A percentile compares a stretch with the other conserved stretches of the same genome.
These are phyloP conservation scores for Psilocybe cyanescens DNA, from an alignment of 768 basidiomycete species.

Conservation along the genomic window DNA sequence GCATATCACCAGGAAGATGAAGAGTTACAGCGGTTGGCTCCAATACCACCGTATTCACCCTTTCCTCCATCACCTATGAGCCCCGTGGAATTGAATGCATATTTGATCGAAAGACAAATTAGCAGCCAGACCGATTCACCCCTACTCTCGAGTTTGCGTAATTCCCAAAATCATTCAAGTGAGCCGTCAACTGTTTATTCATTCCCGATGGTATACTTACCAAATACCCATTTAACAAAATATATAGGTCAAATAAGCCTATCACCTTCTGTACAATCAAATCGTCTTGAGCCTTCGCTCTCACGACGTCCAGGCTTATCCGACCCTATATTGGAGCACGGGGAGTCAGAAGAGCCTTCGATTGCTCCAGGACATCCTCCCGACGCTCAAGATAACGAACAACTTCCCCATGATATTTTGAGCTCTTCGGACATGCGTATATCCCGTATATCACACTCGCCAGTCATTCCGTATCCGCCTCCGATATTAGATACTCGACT, in stretches of 20 bases:
- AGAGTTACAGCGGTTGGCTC: conserved; percentile 16
- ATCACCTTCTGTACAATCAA: conserved; percentile 5
- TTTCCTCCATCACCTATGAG: conserved; percentile 19
- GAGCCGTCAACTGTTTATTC: conserved; percentile 1
- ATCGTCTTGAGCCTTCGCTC: conserved; percentile 29
- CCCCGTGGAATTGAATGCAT: neutral
- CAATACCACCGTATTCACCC: conserved; percentile 43
- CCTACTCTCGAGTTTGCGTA: conserved; percentile 24
- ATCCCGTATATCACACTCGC: neutral
- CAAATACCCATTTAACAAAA: neutral
- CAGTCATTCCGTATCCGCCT: neutral
- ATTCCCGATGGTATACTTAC: conserved; percentile 22
- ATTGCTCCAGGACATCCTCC: conserved; percentile 13
- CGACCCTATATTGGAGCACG: conserved; percentile 30
- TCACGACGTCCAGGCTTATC: conserved; percentile 46
- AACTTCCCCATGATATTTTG: neutral
- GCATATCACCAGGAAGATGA: conserved; percentile 33
- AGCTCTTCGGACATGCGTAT: neutral
- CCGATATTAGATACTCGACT: neutral
- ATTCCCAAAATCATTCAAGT: neutral
- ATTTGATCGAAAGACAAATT: conserved; percentile 1
- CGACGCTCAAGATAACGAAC: neutral
- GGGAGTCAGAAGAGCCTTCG: conserved; percentile 25
- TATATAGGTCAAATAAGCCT: conserved; percentile 14
- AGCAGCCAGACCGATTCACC: neutral